Percentiles rank a stretch among this genome's conserved stretches.
phyloP scores from a whole-genome alignment of 1,284 basidiomycete genomes.

The Wallemia ichthyophaga region DNA sequence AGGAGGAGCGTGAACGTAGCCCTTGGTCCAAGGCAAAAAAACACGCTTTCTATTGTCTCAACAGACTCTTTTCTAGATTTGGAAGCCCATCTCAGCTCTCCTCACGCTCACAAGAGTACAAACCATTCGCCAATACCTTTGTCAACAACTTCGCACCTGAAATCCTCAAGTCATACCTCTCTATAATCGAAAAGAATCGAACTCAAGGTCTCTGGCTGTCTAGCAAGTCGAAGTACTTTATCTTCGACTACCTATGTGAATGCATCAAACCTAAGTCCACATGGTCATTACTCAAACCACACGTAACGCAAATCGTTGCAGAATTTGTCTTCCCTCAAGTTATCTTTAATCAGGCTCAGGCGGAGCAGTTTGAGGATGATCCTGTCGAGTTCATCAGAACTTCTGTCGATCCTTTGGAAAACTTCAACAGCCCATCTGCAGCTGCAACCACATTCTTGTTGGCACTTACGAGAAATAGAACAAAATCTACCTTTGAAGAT shows the following conservation, averaged over 20 bases:
- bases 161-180: constrained; percentile 45
- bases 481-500: constrained; percentile 42
- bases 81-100: constrained; percentile 62
- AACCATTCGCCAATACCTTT: constrained; percentile 41
- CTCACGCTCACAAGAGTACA: constrained; percentile 32
- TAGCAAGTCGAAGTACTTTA: constrained; percentile 45
- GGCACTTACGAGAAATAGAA: constrained; percentile 39
- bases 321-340: constrained; percentile 59
- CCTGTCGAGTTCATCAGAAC: constrained; percentile 46
- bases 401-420: constrained; percentile 46
- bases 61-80: constrained; percentile 44
- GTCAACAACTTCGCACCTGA: constrained; percentile 47
- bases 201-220: constrained; percentile 32
- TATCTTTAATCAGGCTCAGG: constrained; percentile 34
- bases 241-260: constrained; percentile 51
- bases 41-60: constrained; percentile 48
- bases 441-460: constrained; percentile 48
- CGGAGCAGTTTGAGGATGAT: constrained; percentile 40
- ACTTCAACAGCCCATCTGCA: constrained; percentile 37
- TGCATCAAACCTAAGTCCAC: constrained; percentile 67
- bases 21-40: constrained; percentile 76
- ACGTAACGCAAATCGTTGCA: constrained; percentile 37
- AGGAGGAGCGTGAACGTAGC: constrained; percentile 35
- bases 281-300: constrained; percentile 54
- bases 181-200: constrained; percentile 39